phyloP scores from a whole-genome alignment of 208 protist genomes.

The Vickermania spadyakhi region DNA sequence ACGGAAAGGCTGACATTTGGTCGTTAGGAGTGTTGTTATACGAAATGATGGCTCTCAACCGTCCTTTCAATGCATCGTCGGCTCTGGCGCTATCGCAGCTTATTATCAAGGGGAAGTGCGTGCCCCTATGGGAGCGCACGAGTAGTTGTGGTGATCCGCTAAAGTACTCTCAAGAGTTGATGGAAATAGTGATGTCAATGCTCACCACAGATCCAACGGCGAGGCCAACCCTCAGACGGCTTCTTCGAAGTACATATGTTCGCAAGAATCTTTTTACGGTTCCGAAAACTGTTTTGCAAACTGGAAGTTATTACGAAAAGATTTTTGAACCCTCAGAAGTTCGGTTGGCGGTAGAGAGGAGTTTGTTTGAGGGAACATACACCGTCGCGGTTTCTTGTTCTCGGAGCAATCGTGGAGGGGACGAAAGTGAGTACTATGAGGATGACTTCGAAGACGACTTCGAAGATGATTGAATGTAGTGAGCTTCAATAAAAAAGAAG shows the following conservation, averaged over 20 bases:
- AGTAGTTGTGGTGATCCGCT: neutral
- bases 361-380: too few species aligned
- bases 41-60: slow-evolving; percentile 70
- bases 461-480: too few species aligned
- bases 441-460: slow-evolving; percentile 42
- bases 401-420: neutral
- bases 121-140: slow-evolving; percentile 8
- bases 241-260: slow-evolving; percentile 47
- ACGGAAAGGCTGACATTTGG: slow-evolving; percentile 94
- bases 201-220: slow-evolving; percentile 33
- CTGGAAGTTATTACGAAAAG: neutral
- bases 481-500: too few species aligned
- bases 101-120: slow-evolving; percentile 15
- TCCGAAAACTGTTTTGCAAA: slow-evolving; percentile 21
- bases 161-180: slow-evolving; percentile 36
- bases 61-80: slow-evolving; percentile 40
- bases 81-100: slow-evolving; percentile 16
- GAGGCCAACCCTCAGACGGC: slow-evolving; percentile 45
- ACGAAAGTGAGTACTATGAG: slow-evolving; percentile 17
- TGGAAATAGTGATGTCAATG: slow-evolving; percentile 53
- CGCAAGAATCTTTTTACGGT: slow-evolving; percentile 29
- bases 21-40: slow-evolving; percentile 91
- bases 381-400: too few species aligned
- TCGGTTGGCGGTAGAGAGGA: too few species aligned
- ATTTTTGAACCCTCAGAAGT: neutral